Evolutionary conservation across 2,329 filamentous ascomycete genomes (phyloP), one percentile per base, ranked within the genome.

Genomic region (Ploettnerulaceae sp.): DNA sequence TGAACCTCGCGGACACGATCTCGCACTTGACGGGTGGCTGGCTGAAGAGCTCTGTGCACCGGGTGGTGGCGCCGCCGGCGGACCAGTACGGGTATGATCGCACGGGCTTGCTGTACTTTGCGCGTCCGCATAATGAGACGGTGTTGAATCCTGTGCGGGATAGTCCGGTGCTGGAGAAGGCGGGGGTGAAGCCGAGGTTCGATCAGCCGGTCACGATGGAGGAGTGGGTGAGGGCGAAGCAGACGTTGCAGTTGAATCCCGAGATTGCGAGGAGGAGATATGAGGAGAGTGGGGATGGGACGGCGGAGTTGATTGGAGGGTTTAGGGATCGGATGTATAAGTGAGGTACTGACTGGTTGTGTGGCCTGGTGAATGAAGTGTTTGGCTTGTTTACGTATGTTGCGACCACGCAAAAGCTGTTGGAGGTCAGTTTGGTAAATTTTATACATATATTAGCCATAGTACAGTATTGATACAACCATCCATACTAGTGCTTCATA

Each of bases 1-100:
- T 76, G 22, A 77, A 76, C 41, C 69, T 72, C 0, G 71, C 69
- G 5, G 74, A 77, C 53, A 68, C 72, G 0, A 54, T 76, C 26
- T 71, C 69, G 3, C 70, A 70, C 14, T 54, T 76, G 8, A 76
- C 73, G 0, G 72, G 71, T 2, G 71, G 71, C 0, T 71, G 71
- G 39, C 58, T 72, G 20, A 70, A 71, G 56, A 69, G 67, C 0
- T 68, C 65, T 0, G 59, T 72, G 1, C 69, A 71, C 53, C 57
- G 69, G 2, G 64, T 67, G 7, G 56, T 64, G 1, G 55, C 61
- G 1, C 64, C 65, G 1, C 65, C 63, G 0, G 53, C 51, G n/a
- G 65, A 66, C 45, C 64, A 68, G 39, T 56, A 66, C 12, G 56
- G 67, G 28, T 60, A 69, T 24, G 66, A 71, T 35, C 62, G 71